Evolutionary conservation across 2,329 filamentous ascomycete genomes (phyloP), one percentile per base, ranked within the genome.

Genomic region (Tolypocladium cylindrosporum): DNA sequence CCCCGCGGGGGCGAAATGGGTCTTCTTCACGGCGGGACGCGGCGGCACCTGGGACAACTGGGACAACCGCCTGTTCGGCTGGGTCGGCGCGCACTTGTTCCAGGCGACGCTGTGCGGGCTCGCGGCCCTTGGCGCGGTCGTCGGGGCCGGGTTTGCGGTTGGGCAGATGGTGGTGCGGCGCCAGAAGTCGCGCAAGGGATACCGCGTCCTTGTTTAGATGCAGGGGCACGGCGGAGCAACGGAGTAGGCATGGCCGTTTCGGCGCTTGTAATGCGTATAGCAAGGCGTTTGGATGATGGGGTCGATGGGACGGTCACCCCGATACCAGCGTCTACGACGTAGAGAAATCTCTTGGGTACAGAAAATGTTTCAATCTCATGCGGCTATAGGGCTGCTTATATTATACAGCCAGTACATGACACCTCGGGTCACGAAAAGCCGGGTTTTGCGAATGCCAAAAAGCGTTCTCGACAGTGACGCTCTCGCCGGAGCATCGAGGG

Each of bases 11-110:
- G 57, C 59, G 5, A 43, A 50, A 31, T 59, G 59, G 59, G 39
- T 57, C 16, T 61, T 61, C 45, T 59, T 59, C 37, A 61, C 55
- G 11, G 37, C 45, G 36, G 39, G 54, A 36, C 36, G 57, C 4
- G 57, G 59, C 31, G 59, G 57, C 41, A 57, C 57, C n/a, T 59
- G 52, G 59, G 52, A 55, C 2, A 59, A 56, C 42, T 57, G 55
- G 55, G 55, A 61, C 40, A 59, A 59, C 41, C 45, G 40, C 14
- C n/a, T 57, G 8, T 31, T 61, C 42, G 31, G 45, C 34, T 59
- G 55, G 57, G 27, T 57, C 31, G 59, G 55, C 27, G 24, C n/a
- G 34, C 43, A 57, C 42, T 37, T 59, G 45, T 4, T 57, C 24
- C 34, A 14, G 27, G 31, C 45, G 10, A 24, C 39, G n/a, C 14